Conservation (phyloP, 768 basidiomycete genomes). For the Termitomyces sp. region DNA sequence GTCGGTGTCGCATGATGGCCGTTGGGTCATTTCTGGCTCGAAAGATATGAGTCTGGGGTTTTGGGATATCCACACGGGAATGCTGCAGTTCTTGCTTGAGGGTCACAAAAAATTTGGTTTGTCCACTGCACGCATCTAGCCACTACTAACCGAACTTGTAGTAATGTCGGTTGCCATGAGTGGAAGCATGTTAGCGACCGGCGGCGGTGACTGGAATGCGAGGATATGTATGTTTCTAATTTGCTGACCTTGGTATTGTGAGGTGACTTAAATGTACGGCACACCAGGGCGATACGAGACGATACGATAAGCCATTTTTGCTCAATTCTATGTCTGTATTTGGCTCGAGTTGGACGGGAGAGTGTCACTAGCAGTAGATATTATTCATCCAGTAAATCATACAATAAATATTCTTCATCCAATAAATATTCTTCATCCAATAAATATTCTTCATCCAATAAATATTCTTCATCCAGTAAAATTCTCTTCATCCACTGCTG, state of each 20-base stretch:
- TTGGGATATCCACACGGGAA: slow-evolving; percentile 71
- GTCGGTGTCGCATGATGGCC: slow-evolving; percentile 80
- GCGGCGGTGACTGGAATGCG: slow-evolving; percentile 47
- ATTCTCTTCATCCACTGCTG: too few relatives aligned
- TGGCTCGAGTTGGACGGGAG: too few relatives aligned
- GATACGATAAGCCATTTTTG: background rate
- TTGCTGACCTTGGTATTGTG: background rate
- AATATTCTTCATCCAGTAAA: too few relatives aligned
- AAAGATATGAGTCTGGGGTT: slow-evolving; percentile 96
- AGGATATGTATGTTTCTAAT: slow-evolving; percentile 42
- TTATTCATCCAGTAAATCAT: too few relatives aligned
- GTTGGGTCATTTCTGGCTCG: slow-evolving; percentile 87
- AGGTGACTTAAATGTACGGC: background rate
- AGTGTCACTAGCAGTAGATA: too few relatives aligned
- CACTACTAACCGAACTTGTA: slow-evolving; percentile 11
- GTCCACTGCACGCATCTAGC: slow-evolving; percentile 16
- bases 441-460: too few relatives aligned
- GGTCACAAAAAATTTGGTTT: slow-evolving; percentile 50
- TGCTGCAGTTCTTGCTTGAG: slow-evolving; percentile 90
- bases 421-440: too few relatives aligned
- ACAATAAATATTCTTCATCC: too few relatives aligned
- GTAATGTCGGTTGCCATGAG: slow-evolving; percentile 46
- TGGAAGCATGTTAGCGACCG: slow-evolving; percentile 42
- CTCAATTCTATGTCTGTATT: too few relatives aligned
- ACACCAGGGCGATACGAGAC: background rate